phyloP scores from a whole-genome alignment of 345 rosid species.

The Moricandia moricandioides region DNA sequence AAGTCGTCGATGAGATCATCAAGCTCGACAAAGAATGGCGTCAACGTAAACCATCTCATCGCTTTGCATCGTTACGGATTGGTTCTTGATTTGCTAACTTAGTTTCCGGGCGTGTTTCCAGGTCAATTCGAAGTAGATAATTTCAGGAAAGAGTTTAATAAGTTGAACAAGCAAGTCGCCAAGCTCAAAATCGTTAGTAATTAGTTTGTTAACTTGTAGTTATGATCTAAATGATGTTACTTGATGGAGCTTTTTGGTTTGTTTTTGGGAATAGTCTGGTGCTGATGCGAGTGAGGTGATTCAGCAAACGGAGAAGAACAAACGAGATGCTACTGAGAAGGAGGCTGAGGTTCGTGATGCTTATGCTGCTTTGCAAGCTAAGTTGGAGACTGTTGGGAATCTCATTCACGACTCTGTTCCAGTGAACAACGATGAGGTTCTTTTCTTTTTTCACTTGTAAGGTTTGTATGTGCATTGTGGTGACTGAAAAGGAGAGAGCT shows the following conservation, averaged over 20 bases:
- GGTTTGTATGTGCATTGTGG: neutral
- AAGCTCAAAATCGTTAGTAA: slow-evolving; percentile 72
- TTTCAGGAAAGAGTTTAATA: slow-evolving; percentile 64
- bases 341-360: slow-evolving; percentile 70
- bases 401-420: slow-evolving; percentile 92
- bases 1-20: slow-evolving; percentile 68
- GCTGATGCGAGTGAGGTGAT: slow-evolving; percentile 43
- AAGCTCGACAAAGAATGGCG: slow-evolving; percentile 77
- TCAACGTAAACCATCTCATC: slow-evolving; percentile 44
- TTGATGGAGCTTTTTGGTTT: neutral
- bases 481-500: neutral
- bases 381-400: slow-evolving; percentile 69
- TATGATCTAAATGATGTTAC: neutral
- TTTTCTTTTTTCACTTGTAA: neutral
- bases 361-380: slow-evolving; percentile 50
- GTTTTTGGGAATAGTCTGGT: neutral
- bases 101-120: slow-evolving; percentile 29
- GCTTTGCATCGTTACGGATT: neutral
- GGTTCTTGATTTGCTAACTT: neutral
- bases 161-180: slow-evolving; percentile 64
- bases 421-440: slow-evolving; percentile 74
- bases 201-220: slow-evolving; percentile 18
- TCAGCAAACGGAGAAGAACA: slow-evolving; percentile 54
- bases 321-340: slow-evolving; percentile 48
- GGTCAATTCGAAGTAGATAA: slow-evolving; percentile 73